phyloP scores from a whole-genome alignment of 768 basidiomycete species.

The Mrakia frigida region DNA sequence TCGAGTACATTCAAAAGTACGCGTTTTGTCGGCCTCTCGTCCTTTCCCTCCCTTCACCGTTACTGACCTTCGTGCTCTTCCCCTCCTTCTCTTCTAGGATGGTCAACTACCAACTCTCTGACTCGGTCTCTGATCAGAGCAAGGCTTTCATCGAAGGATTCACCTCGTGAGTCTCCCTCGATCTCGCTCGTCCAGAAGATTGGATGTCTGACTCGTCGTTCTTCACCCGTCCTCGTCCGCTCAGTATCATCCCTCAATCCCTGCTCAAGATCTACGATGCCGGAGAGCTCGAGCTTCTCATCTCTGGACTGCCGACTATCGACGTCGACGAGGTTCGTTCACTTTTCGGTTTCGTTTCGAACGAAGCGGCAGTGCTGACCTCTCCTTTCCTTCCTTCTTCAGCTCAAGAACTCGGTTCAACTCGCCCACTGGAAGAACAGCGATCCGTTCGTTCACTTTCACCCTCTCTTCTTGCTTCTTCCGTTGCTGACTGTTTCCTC shows the following conservation, averaged over 20 bases:
- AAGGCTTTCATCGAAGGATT: conserved; percentile 83
- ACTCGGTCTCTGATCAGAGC: conserved; percentile 93
- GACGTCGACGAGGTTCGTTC: conserved; percentile 72
- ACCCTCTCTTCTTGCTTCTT: no score
- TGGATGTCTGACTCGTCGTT: background rate
- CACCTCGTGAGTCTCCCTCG: conserved; percentile 57
- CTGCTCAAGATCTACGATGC: conserved; percentile 66
- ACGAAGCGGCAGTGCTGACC: conserved; percentile 31
- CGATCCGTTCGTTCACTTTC: conserved; percentile 53
- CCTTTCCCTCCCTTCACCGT: background rate
- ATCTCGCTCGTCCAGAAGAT: no score
- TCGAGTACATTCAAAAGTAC: conserved; percentile 58
- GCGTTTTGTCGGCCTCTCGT: background rate
- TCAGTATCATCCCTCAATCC: conserved; percentile 82
- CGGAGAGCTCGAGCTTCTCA: conserved; percentile 78
- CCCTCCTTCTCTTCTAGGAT: conserved; percentile 61
- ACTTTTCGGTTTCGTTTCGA: no score
- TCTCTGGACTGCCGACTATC: conserved; percentile 96
- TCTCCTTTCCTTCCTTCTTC: no score
- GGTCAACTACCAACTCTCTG: conserved; percentile 85
- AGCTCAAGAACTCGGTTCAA: conserved; percentile 35
- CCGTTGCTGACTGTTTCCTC: background rate
- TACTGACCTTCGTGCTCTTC: background rate
- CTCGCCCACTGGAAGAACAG: conserved; percentile 43
- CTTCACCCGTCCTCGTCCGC: background rate